These are phyloP conservation scores for Euptelea pleiosperma DNA, from an alignment of 164 flowering plant species.

Conservation along the genomic window DNA sequence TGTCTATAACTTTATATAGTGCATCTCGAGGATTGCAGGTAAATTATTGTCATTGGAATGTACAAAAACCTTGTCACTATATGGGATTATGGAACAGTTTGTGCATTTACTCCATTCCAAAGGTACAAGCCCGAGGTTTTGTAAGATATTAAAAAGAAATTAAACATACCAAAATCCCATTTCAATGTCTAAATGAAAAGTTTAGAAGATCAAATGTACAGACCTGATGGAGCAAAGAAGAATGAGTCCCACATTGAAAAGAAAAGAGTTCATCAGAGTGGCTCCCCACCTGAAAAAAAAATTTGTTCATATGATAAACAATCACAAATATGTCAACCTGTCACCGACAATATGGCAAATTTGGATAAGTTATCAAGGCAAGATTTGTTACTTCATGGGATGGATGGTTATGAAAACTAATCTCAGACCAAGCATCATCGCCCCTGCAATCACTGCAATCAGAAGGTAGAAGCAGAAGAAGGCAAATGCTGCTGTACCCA, in stretches of 20 bases:
- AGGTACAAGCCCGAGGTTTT: no score
- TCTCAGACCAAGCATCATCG: constrained; percentile 93
- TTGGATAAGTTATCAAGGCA: constrained; percentile 2
- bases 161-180: no score
- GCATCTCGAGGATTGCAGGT: no score
- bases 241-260: constrained; percentile 91
- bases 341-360: constrained; percentile 4
- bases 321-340: constrained; percentile 5
- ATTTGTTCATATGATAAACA: constrained; percentile 3
- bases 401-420: constrained; percentile 95
- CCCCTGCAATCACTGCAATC: constrained; percentile 94
- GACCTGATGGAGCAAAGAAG: constrained; percentile 98
- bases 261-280: constrained; percentile 95
- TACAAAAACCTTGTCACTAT: no score
- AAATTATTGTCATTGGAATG: no score
- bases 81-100: no score
- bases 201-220: not conserved
- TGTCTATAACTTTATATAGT: no score
- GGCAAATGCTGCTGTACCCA: constrained; percentile 97
- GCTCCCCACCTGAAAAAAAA: constrained; percentile 83
- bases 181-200: not conserved
- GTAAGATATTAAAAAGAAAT: no score
- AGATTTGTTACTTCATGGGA: constrained; percentile 84
- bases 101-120: no score
- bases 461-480: constrained; percentile 98